Evolutionary conservation across 1,284 basidiomycete species (phyloP), one percentile per base, ranked within the genome.

Genomic region (Rugosomyces carneus): DNA sequence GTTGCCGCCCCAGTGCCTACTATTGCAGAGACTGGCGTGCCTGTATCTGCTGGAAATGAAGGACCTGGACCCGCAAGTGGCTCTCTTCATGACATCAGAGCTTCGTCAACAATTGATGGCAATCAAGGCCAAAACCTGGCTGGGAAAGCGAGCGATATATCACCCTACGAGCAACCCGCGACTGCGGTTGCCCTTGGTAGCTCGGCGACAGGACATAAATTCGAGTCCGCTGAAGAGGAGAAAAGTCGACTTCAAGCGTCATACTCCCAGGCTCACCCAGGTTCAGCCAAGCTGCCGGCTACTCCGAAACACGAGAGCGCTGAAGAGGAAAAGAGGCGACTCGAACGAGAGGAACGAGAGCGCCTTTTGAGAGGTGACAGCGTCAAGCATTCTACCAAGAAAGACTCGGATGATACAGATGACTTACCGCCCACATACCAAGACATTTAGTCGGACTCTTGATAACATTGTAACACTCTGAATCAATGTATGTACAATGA

Each of bases 51-150:
- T 10, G 71, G 74, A 16, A 59, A 63, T 2, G 55, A 56, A 1
- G 82, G 81, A 8, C 81, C 82, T 34, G 83, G 82, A 1, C 83
- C 82, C 5, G 70, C 76, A 2, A 78, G 72, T 52, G 84, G 83
- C 5, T 81, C 80, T 8, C 65, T 83, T 46, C 70, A 63, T 53
- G 72, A 82, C 50, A 65, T 78, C 52, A 71, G 65, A 48, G 60
- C 58, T 32, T 64, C 70, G 9, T 62, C 70, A 16, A 54, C 68
- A 36, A 59, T 58, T 20, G 57, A 61, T 21, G 60, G 65, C 10
- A 57, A 59, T 26, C 60, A 59, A n/a, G 61, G 58, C 16, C 59
- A 55, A 13, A 61, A 58, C 15, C 43, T 53, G 5, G 55, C 60
- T 8, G 59, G 51, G 3, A 20, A 37, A n/a, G n/a, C 18, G 10